Evolutionary conservation across 352 stramenopile genomes (phyloP).

Genomic region (Elongisporangium anandrum): DNA sequence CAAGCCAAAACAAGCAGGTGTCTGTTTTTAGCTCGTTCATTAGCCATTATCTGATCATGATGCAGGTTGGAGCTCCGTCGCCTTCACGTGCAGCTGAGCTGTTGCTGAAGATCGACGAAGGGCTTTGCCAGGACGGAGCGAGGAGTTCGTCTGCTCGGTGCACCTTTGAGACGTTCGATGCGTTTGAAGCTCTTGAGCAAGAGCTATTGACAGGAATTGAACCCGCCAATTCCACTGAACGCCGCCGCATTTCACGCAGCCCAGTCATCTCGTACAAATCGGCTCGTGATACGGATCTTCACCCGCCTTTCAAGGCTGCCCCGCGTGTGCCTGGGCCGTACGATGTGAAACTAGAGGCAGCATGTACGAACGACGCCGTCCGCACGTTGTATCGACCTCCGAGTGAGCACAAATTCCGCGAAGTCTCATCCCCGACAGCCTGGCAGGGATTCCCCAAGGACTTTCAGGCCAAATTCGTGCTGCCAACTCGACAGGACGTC

Average conservation of each 20-base stretch:
- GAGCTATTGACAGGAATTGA: conserved; percentile 8
- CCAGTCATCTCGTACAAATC: conserved; percentile 18
- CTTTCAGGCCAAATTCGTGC: conserved; percentile 64
- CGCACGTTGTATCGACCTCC: conserved; percentile 40
- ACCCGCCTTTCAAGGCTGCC: conserved; percentile 25
- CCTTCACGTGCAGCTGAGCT: background rate
- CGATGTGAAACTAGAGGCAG: conserved; percentile 23
- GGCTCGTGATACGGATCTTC: conserved; percentile 10
- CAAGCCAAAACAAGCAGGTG: background rate
- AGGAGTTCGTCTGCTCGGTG: conserved; percentile 14
- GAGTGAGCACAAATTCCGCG: conserved; percentile 39
- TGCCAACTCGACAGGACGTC: conserved; percentile 63
- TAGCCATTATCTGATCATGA: background rate
- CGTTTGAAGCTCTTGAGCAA: conserved; percentile 25
- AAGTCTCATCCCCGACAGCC: conserved; percentile 18
- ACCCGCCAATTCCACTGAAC: conserved; percentile 6
- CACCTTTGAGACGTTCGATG: conserved; percentile 31
- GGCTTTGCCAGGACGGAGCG: conserved; percentile 1
- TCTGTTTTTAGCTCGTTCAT: background rate
- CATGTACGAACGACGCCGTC: conserved; percentile 37
- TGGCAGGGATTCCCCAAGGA: conserved; percentile 20
- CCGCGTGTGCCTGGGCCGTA: conserved; percentile 6
- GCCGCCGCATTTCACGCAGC: conserved; percentile 15
- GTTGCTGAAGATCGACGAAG: conserved; percentile 3
- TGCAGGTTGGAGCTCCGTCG: background rate